Base-by-base conservation (phyloP, 2,329 filamentous ascomycete species). In the Eutypa lata region DNA sequence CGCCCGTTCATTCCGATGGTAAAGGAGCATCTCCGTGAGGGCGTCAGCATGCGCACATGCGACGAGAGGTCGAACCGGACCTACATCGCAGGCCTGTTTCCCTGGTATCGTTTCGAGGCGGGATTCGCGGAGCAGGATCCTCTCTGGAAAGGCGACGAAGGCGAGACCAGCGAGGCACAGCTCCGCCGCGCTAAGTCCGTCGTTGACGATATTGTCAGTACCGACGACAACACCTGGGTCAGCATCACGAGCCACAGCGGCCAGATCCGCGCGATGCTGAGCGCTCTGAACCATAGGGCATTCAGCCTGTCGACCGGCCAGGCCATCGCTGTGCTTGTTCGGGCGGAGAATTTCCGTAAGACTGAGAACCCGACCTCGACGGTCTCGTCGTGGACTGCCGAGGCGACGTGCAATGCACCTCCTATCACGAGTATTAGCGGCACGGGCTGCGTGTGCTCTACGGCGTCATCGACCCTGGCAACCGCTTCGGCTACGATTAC, bases 41-140 rank as follows among this genome's bases (percentile, higher is more conserved):
- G 81, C 2, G 81, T 89, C 51, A 83, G 79, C 50, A 80, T 84
- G 42, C 87, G 89, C 64, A 88, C 86, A 0, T 90, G 87, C 65
- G 84, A 90, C 68, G 76, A 80, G 28, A 76, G 87, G 10, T 79
- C 78, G 21, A 79, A 70, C 59, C 79, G 75, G 61, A 74, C 77
- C 0, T 75, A 76, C 53, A 84, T 89, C 55, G 68, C 71, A 16
- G 56, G 69, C 2, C 71, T 75, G 3, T 82, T 83, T 47, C 83
- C 83, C 0, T 64, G 58, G 1, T 86, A 78, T 62, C 61, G 59
- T 5, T 81, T 89, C 47, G 87, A 89, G 67, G 65, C 70, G 1
- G 82, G 81, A 0, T 89, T 90, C 60, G 65, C 74, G 0, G 85
- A 89, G 64, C 44, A 76, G 2, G 77, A 80, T 54, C 59, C 69